phyloP scores from a whole-genome alignment of 2,329 filamentous ascomycete genomes.

The Chaetomiaceae sp. region DNA sequence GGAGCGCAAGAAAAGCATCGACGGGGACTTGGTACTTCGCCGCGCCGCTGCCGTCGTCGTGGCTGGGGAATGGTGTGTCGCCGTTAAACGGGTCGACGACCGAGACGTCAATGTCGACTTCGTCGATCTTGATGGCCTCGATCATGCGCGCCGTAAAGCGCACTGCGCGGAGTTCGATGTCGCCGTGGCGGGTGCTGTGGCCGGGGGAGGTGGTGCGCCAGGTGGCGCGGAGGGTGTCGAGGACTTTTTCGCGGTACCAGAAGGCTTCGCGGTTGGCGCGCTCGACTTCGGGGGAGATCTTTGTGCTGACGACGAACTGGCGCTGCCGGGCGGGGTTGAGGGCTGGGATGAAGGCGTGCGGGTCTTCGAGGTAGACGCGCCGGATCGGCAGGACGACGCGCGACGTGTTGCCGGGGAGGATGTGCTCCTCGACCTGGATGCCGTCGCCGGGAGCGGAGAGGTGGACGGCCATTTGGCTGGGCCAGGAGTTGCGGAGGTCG shows the following conservation, averaged over 20 bases:
- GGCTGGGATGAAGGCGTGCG: slow-evolving; percentile 72
- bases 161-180: slow-evolving; percentile 71
- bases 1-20: slow-evolving; percentile 66
- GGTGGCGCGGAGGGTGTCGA: slow-evolving; percentile 64
- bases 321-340: slow-evolving; percentile 77
- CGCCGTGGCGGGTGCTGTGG: slow-evolving; percentile 53
- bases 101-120: slow-evolving; percentile 63
- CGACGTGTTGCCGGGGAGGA: slow-evolving; percentile 64
- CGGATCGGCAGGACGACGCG: slow-evolving; percentile 73
- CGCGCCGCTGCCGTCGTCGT: not conserved
- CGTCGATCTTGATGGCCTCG: slow-evolving; percentile 75
- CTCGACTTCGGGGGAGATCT: slow-evolving; percentile 75
- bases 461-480: slow-evolving; percentile 66
- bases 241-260: slow-evolving; percentile 82
- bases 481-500: slow-evolving; percentile 88
- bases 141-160: slow-evolving; percentile 74
- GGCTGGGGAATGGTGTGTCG: too few relatives aligned
- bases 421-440: slow-evolving; percentile 48
- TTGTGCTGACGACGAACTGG: slow-evolving; percentile 87
- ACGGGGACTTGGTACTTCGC: slow-evolving; percentile 33
- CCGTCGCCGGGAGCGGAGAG: slow-evolving; percentile 44
- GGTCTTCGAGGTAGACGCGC: slow-evolving; percentile 70
- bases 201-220: slow-evolving; percentile 55
- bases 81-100: slow-evolving; percentile 37
- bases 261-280: slow-evolving; percentile 75